phyloP scores from a whole-genome alignment of 805 yeast species.

The Sungouiozyma intestinalis region DNA sequence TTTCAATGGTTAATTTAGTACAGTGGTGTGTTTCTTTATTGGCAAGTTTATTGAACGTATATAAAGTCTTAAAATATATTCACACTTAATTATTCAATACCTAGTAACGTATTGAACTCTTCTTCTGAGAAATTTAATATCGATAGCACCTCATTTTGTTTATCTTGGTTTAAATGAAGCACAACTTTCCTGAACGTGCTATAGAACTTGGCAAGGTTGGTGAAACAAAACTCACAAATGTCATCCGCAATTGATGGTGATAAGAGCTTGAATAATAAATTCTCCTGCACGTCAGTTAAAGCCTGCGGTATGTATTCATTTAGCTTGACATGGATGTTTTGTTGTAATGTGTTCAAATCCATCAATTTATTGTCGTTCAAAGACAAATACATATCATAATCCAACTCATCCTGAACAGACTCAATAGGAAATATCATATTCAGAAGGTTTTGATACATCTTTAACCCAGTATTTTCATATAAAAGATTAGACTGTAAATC shows the following conservation, averaged over 20 bases:
- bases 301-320: constrained; percentile 42
- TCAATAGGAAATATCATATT: constrained; percentile 62
- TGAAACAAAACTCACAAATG: constrained; percentile 40
- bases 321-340: constrained; percentile 36
- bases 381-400: constrained; percentile 55
- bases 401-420: constrained; percentile 41
- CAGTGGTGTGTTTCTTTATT: not conserved
- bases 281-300: constrained; percentile 47
- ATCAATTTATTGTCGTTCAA: constrained; percentile 46
- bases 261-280: constrained; percentile 44
- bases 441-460: constrained; percentile 51
- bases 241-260: constrained; percentile 55
- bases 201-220: constrained; percentile 36
- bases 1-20: too few relatives aligned
- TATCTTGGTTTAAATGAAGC: constrained; percentile 20
- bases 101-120: constrained; percentile 62
- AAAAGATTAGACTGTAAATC: constrained; percentile 38
- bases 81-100: constrained; percentile 35
- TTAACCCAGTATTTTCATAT: constrained; percentile 42
- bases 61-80: not conserved
- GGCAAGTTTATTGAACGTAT: not conserved
- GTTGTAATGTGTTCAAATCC: constrained; percentile 35
- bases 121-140: constrained; percentile 22
- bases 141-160: constrained; percentile 8
- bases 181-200: constrained; percentile 29